phyloP scores from a whole-genome alignment of 2,329 filamentous ascomycete species.

The Aspergillus amoenus region DNA sequence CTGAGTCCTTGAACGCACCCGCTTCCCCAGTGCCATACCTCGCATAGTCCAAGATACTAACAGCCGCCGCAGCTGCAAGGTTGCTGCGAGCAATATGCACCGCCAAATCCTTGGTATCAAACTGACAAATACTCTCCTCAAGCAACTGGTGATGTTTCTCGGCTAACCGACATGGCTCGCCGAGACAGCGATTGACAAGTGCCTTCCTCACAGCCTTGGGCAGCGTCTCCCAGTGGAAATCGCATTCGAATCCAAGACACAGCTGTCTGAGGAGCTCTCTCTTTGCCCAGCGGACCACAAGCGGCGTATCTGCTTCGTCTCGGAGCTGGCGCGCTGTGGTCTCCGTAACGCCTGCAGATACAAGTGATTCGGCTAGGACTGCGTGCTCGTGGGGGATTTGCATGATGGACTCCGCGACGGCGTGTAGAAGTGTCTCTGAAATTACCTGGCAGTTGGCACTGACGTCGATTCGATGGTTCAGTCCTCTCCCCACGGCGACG shows the following conservation, averaged over 20 bases:
- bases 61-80: conserved; percentile 43
- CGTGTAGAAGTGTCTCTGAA: conserved; percentile 39
- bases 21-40: conserved; percentile 29
- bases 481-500: conserved; percentile 32
- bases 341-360: conserved; percentile 34
- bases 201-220: conserved; percentile 48
- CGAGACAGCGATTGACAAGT: conserved; percentile 48
- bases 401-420: conserved; percentile 36
- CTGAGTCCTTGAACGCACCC: conserved; percentile 23
- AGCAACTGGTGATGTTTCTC: conserved; percentile 47
- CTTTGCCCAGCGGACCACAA: conserved; percentile 42
- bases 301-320: conserved; percentile 37
- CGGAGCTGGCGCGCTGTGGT: conserved; percentile 34
- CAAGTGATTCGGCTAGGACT: conserved; percentile 32
- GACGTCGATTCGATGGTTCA: conserved; percentile 33
- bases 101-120: conserved; percentile 37
- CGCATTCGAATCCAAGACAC: conserved; percentile 51
- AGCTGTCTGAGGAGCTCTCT: conserved; percentile 49
- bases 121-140: conserved; percentile 38
- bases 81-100: conserved; percentile 51
- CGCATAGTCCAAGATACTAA: conserved; percentile 33
- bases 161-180: conserved; percentile 42
- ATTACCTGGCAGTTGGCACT: conserved; percentile 39
- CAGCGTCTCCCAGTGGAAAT: conserved; percentile 53
- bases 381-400: conserved; percentile 40